Evolutionary conservation across 352 stramenopile genomes (phyloP), one percentile per base, ranked within the genome.

Genomic region (Detonula confervacea): DNA sequence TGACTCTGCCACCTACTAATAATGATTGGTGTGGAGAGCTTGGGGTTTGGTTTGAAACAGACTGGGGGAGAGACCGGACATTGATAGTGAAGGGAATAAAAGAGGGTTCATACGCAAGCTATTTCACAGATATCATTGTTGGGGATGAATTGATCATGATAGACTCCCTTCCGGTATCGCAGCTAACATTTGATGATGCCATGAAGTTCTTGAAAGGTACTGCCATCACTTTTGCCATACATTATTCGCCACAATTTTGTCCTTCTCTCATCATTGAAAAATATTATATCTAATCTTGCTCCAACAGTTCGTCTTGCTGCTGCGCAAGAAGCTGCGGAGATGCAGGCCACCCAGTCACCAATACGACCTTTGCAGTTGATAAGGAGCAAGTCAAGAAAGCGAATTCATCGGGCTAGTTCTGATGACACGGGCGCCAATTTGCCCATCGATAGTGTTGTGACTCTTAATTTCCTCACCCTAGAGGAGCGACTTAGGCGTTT

Each of bases 31-130:
- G 84, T 70, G 81, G 84, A 65, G 87, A 95, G 61, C 80, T 95
- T 37, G 82, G 93, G 14, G 80, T 93, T 55, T 96, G 85, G 77
- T 95, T 96, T 77, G 92, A 96, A 87, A 96, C 92, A 47, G 92
- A 95, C 33, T 96, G 91, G 91, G 91, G 86, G 57, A 80, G 72
- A 67, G 81, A 92, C n/a, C 80, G 87, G 46, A 74, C 73, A 49
- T 80, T 96, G 2, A 92, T 96, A 62, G 92, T 96, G 0, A 95
- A 96, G 76, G 90, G 88, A 59, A 91, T 92, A 44, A 93, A 89
- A 66, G 78, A 89, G 25, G 87, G 85, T 59, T 91, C 86, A 44
- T 95, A 88, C 80, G 88, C 91, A 77, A 87, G 33, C 46, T 63
- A 72, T 51, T 82, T 65, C 46, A 80, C 76, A 42, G 77, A 87